Conservation (phyloP, 768 basidiomycete species). For the Suillus sp. region DNA sequence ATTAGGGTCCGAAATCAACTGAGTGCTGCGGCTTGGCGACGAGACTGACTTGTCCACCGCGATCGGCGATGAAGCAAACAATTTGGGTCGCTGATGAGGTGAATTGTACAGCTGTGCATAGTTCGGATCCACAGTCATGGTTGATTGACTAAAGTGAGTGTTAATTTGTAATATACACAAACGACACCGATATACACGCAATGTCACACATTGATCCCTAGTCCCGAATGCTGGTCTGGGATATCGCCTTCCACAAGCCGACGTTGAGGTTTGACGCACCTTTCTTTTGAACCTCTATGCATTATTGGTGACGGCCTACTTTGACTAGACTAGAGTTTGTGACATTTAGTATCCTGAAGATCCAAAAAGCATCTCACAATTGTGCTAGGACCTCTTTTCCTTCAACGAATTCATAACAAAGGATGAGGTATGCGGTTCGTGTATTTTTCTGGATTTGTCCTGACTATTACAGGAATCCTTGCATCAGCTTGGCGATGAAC, state of each 20-base stretch:
- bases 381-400: background rate
- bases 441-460: background rate
- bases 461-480: background rate
- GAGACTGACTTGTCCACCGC: background rate
- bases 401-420: background rate
- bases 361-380: background rate
- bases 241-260: background rate
- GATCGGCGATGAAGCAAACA: background rate
- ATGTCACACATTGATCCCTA: background rate
- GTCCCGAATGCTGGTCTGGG: conserved; percentile 2
- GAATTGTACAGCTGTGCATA: background rate
- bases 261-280: conserved; percentile 7
- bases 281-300: conserved; percentile 2
- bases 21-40: background rate
- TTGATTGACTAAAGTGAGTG: conserved; percentile 2
- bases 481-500: background rate
- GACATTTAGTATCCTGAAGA: conserved; percentile 10
- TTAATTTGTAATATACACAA: background rate
- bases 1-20: background rate
- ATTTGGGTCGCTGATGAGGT: background rate
- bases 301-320: background rate
- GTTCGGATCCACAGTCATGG: background rate
- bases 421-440: background rate
- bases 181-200: background rate
- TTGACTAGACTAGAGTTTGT: background rate